Evolutionary conservation across 2,329 filamentous ascomycete species (phyloP).

Genomic region (Fusarium poae): DNA sequence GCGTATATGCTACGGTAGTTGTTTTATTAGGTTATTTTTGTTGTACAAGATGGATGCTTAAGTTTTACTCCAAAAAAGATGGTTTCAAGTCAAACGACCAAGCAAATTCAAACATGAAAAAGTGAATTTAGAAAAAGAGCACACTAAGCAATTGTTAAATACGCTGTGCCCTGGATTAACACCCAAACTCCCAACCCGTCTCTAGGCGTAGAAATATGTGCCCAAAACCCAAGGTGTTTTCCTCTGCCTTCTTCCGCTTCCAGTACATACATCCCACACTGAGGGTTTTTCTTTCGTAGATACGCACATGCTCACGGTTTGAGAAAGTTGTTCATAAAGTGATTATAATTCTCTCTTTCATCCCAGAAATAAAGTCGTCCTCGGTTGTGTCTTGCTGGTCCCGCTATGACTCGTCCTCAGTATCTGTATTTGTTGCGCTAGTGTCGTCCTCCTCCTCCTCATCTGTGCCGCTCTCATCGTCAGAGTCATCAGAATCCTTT

Average conservation of each 20-base stretch:
- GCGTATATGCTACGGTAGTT: conserved; percentile 2
- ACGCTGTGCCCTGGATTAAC: conserved; percentile 26
- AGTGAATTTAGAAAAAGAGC: conserved; percentile 20
- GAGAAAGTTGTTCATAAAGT: conserved; percentile 13
- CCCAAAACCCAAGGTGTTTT: conserved; percentile 24
- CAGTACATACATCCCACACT: conserved; percentile 35
- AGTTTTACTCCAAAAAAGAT: background rate
- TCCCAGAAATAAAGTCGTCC: conserved; percentile 52
- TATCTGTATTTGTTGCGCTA: conserved; percentile 77
- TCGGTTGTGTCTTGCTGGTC: conserved; percentile 65
- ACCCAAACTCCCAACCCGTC: conserved; percentile 39
- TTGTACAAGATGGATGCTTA: background rate
- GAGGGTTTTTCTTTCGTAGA: conserved; percentile 12
- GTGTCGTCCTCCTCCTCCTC: conserved; percentile 78
- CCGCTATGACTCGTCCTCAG: conserved; percentile 68
- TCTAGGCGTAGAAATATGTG: conserved; percentile 33
- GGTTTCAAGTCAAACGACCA: background rate
- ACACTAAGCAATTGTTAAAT: conserved; percentile 31
- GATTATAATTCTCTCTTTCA: conserved; percentile 27
- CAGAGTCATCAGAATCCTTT: conserved; percentile 70
- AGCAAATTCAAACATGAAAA: background rate
- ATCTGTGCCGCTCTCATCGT: conserved; percentile 83
- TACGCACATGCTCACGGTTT: conserved; percentile 25
- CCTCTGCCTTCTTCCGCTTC: conserved; percentile 14
- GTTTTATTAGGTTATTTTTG: background rate